Evolutionary conservation across 257 asterid species (phyloP).

Genomic region (Solanum corneliomulleri): DNA sequence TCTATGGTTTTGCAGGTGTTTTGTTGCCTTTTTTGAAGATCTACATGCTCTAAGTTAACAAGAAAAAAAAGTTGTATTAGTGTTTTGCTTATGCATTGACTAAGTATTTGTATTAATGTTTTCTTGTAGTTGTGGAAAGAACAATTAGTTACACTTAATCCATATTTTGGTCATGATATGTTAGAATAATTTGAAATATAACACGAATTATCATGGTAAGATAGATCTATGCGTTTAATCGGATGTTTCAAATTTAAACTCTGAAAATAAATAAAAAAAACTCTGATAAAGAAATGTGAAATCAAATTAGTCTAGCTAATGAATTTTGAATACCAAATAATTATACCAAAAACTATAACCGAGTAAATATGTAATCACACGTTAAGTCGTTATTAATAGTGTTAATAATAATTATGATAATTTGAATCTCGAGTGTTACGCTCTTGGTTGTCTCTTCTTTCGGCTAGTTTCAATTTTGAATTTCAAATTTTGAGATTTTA

Average conservation of each 20-base stretch:
- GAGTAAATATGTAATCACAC: background rate
- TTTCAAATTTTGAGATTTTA: background rate
- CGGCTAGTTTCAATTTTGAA: background rate
- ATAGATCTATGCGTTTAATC: fast-evolving
- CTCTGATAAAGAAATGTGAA: fast-evolving
- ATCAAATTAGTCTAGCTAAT: background rate
- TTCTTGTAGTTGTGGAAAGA: background rate
- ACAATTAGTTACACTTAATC: background rate
- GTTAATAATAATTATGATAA: background rate
- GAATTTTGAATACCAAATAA: background rate
- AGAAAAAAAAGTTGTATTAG: background rate
- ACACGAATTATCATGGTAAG: background rate
- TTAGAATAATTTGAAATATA: background rate
- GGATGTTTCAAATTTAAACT: fast-evolving
- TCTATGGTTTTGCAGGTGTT: constrained; percentile 26
- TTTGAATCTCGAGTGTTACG: background rate
- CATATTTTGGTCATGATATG: background rate
- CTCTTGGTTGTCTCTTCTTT: background rate
- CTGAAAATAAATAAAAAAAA: background rate
- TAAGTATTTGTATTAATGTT: background rate
- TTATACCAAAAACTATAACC: background rate
- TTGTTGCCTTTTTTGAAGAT: constrained; percentile 54
- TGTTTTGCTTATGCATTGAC: background rate
- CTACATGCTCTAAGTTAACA: background rate
- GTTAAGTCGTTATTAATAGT: background rate